Percentiles rank a stretch among this genome's conserved stretches.
Conservation (phyloP, 495 filamentous ascomycete genomes). For the Annulohypoxylon stygium region DNA sequence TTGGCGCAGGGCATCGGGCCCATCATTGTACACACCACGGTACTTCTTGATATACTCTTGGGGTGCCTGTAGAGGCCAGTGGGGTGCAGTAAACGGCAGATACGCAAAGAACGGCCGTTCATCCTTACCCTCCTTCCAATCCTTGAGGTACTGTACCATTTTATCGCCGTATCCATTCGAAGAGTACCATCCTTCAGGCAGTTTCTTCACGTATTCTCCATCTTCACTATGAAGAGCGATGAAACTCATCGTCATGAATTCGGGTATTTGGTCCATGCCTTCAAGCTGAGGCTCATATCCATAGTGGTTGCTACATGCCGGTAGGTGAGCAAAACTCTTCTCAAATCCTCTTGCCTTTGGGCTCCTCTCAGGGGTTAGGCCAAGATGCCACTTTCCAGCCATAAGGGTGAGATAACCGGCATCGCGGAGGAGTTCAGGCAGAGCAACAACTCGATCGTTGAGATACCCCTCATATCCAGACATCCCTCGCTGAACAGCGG, state of each 20-base stretch:
- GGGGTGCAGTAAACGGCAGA: slow-evolving; percentile 70
- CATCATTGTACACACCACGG: slow-evolving; percentile 69
- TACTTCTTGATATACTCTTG: slow-evolving; percentile 68
- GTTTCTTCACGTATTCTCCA: slow-evolving; percentile 61
- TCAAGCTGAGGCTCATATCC: slow-evolving; percentile 68
- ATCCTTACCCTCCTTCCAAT: slow-evolving; percentile 65
- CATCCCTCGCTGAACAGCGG: slow-evolving; percentile 60
- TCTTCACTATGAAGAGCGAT: slow-evolving; percentile 73
- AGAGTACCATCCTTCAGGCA: slow-evolving; percentile 70
- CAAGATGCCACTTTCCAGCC: slow-evolving; percentile 73
- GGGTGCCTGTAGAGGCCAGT: slow-evolving; percentile 72
- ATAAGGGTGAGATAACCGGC: slow-evolving; percentile 73
- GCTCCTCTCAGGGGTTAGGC: slow-evolving; percentile 55
- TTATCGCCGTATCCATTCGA: slow-evolving; percentile 68
- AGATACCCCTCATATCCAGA: slow-evolving; percentile 76
- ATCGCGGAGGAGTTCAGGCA: slow-evolving; percentile 72
- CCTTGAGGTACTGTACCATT: slow-evolving; percentile 66
- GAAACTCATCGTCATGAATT: slow-evolving; percentile 65
- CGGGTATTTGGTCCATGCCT: slow-evolving; percentile 54
- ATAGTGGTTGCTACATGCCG: slow-evolving; percentile 70
- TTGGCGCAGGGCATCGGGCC: slow-evolving; percentile 67
- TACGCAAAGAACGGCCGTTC: slow-evolving; percentile 72
- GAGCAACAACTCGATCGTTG: slow-evolving; percentile 70
- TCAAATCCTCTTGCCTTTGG: slow-evolving; percentile 62
- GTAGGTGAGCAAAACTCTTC: slow-evolving; percentile 57